A percentile compares a stretch with the other conserved stretches of the same genome.
These are phyloP conservation scores for Euphorbia tirucalli DNA, from an alignment of 345 rosid species.

Conservation along the genomic window DNA sequence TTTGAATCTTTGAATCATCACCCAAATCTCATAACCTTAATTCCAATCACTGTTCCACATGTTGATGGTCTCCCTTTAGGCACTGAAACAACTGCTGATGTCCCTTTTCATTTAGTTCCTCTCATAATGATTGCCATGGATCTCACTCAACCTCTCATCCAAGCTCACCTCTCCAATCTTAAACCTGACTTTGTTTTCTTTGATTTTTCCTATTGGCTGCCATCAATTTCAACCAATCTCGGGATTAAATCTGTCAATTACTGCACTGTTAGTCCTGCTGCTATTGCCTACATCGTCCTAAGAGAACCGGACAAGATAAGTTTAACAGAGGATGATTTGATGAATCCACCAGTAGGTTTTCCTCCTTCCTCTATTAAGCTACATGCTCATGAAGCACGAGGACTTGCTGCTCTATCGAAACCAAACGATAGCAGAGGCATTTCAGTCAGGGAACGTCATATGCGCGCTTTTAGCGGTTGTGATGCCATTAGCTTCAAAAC, in stretches of 20 bases:
- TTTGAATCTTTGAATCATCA: slow-evolving; percentile 35
- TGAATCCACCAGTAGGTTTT: slow-evolving; percentile 26
- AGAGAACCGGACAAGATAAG: slow-evolving; percentile 13
- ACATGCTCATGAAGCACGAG: slow-evolving; percentile 28
- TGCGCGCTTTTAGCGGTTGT: slow-evolving; percentile 5
- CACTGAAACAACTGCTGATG: slow-evolving; percentile 32
- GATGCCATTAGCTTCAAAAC: slow-evolving; percentile 35
- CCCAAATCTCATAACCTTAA: slow-evolving; percentile 48
- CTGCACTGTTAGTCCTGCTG: slow-evolving; percentile 20
- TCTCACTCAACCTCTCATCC: slow-evolving; percentile 23
- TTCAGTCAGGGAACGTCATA: slow-evolving; percentile 22
- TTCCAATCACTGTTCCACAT: slow-evolving; percentile 40
- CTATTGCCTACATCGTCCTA: slow-evolving; percentile 16
- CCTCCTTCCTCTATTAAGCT: slow-evolving; percentile 35
- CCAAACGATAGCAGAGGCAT: slow-evolving; percentile 11
- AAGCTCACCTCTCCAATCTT: slow-evolving; percentile 20
- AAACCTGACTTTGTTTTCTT: slow-evolving; percentile 32
- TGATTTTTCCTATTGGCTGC: slow-evolving; percentile 40
- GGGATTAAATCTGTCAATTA: slow-evolving; percentile 27
- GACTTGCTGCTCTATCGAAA: not conserved
- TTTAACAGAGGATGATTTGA: slow-evolving; percentile 19
- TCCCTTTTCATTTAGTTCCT: slow-evolving; percentile 19
- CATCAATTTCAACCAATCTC: not conserved
- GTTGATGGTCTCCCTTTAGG: slow-evolving; percentile 41
- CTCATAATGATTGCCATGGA: slow-evolving; percentile 37